A percentile compares a stretch with the other conserved stretches of the same genome.
These are phyloP conservation scores for Macadamia integrifolia DNA, from an alignment of 164 flowering plant species.

Conservation along the genomic window DNA sequence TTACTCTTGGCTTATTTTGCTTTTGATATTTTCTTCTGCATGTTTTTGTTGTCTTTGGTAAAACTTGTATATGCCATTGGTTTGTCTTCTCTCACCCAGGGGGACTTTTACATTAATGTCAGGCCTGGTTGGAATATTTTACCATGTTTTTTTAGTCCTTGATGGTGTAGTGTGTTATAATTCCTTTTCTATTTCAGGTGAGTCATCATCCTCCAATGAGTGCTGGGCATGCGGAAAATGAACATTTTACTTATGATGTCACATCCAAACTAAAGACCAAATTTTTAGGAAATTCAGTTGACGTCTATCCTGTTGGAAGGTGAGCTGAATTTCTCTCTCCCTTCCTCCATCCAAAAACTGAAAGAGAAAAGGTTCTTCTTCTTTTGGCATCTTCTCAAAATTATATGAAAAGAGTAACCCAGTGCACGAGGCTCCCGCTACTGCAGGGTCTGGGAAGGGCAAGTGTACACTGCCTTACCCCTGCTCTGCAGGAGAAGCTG, in stretches of 20 bases:
- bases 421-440: too few species aligned
- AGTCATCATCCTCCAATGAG: slow-evolving; percentile 93
- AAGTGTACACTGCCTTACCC: too few species aligned
- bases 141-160: not conserved
- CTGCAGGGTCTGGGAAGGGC: too few species aligned
- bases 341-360: not conserved
- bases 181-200: slow-evolving; percentile 41
- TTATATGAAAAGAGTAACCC: not conserved
- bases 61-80: not conserved
- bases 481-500: too few species aligned
- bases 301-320: slow-evolving; percentile 88
- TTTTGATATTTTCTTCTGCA: not conserved
- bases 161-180: slow-evolving; percentile 3
- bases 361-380: too few species aligned
- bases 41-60: not conserved
- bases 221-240: slow-evolving; percentile 88
- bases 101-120: not conserved
- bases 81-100: not conserved
- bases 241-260: slow-evolving; percentile 78
- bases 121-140: not conserved
- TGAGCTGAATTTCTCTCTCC: slow-evolving; percentile 4
- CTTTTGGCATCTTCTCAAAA: not conserved
- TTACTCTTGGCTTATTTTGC: not conserved
- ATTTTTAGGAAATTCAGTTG: slow-evolving; percentile 74
- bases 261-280: slow-evolving; percentile 82